Conservation (phyloP, 371 early-diverging fungal species). For the Catenaria anguillulae region DNA sequence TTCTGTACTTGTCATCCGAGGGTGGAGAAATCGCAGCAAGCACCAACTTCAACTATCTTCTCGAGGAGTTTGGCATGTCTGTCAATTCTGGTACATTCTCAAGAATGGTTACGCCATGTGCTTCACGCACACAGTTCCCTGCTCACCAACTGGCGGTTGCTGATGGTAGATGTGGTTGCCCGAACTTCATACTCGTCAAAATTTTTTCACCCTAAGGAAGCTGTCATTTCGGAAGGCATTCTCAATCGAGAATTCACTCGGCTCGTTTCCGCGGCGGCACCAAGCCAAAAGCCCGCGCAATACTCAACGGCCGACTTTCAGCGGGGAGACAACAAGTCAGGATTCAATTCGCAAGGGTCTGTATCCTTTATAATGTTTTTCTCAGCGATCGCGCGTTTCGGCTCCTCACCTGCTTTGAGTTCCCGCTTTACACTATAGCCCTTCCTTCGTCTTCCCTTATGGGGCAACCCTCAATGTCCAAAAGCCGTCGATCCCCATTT, state of each 20-base stretch:
- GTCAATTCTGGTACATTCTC: constrained; percentile 16
- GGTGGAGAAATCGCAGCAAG: constrained; percentile 33
- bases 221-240: constrained; percentile 30
- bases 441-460: constrained; percentile 36
- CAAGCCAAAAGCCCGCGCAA: too few relatives aligned
- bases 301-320: too few relatives aligned
- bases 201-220: constrained; percentile 42
- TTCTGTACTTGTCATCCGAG: constrained; percentile 33
- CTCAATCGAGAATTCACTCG: constrained; percentile 37
- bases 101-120: too few relatives aligned
- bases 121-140: too few relatives aligned
- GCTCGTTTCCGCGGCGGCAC: constrained; percentile 15
- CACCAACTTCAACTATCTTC: constrained; percentile 41
- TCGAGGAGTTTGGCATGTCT: constrained; percentile 39
- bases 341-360: too few relatives aligned
- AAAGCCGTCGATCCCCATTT: constrained; percentile 37
- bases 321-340: too few relatives aligned
- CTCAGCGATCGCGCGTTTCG: too few relatives aligned
- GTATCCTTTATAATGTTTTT: too few relatives aligned
- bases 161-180: constrained; percentile 23
- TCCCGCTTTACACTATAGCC: too few relatives aligned
- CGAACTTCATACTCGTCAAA: constrained; percentile 31
- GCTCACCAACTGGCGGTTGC: too few relatives aligned
- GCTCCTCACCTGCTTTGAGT: too few relatives aligned
- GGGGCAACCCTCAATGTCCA: constrained; percentile 39